These are phyloP conservation scores for Verticillium albo-atrum DNA, from an alignment of 2,329 filamentous ascomycete species.

Conservation along the genomic window DNA sequence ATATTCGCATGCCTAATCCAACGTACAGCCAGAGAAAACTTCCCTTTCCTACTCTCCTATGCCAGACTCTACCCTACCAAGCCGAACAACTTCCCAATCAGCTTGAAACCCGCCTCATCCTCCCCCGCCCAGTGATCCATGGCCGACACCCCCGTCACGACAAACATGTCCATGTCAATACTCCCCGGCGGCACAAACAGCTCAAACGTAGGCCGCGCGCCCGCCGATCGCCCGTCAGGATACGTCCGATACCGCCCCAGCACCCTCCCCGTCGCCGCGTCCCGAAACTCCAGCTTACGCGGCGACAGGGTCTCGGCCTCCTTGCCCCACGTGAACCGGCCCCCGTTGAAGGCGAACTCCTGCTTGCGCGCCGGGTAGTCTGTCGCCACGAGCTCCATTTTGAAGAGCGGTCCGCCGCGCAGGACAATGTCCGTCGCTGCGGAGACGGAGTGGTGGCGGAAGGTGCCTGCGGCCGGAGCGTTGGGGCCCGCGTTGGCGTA, in stretches of 20 bases:
- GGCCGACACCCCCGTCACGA: conserved; percentile 5
- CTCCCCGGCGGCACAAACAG: conserved; percentile 6
- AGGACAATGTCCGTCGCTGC: conserved; percentile 5
- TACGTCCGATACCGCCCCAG: conserved; percentile 2
- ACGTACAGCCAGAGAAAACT: background rate
- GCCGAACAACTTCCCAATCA: background rate
- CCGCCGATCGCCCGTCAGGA: conserved; percentile 3
- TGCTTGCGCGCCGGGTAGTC: conserved; percentile 3
- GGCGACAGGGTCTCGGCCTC: conserved; percentile 1
- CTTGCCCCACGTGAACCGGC: conserved; percentile 3
- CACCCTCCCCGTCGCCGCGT: background rate
- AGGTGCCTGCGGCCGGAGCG: background rate
- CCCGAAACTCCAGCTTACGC: conserved; percentile 1
- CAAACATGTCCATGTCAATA: conserved; percentile 8
- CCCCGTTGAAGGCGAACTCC: background rate
- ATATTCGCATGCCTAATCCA: too few species aligned
- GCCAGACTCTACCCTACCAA: background rate
- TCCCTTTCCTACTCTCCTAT: too few species aligned
- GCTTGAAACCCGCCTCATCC: background rate
- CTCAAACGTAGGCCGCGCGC: conserved; percentile 5
- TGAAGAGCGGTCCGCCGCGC: conserved; percentile 4
- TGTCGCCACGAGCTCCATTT: conserved; percentile 2
- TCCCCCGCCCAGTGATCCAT: conserved; percentile 5
- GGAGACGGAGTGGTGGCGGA: conserved; percentile 4
- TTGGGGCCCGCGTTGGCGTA: conserved; percentile 1